phyloP scores from a whole-genome alignment of 768 basidiomycete genomes.

The Termitomyces sp. region DNA sequence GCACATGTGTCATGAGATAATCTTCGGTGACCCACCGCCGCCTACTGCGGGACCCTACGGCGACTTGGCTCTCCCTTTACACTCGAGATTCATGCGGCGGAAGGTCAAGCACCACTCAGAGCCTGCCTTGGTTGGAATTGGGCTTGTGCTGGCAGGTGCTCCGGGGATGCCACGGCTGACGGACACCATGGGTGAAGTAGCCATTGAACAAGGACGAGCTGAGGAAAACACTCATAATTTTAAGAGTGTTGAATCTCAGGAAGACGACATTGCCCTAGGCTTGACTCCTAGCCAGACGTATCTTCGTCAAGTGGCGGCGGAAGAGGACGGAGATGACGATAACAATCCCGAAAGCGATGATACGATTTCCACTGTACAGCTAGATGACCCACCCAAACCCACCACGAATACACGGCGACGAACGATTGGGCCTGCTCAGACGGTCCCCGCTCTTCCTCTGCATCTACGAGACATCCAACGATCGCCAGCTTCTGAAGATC shows the following conservation, averaged over 20 bases:
- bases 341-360: constrained; percentile 31
- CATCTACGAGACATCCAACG: constrained; percentile 48
- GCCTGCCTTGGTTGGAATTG: constrained; percentile 81
- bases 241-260: constrained; percentile 42
- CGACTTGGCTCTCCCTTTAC: constrained; percentile 43
- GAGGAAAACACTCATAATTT: constrained; percentile 52
- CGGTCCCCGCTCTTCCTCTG: constrained; percentile 66
- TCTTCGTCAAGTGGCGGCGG: constrained; percentile 15
- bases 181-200: constrained; percentile 73
- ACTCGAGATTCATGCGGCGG: constrained; percentile 44
- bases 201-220: constrained; percentile 83
- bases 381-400: constrained; percentile 14
- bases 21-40: constrained; percentile 82
- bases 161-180: constrained; percentile 75
- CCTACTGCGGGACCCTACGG: constrained; percentile 65
- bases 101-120: constrained; percentile 70
- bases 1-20: constrained; percentile 92
- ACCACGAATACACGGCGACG: constrained; percentile 31
- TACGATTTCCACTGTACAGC: constrained; percentile 10
- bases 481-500: constrained; percentile 64
- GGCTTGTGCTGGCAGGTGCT: constrained; percentile 69
- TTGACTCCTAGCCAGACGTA: constrained; percentile 14
- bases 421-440: constrained; percentile 63
- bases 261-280: constrained; percentile 35
- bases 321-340: constrained; percentile 40